Conservation (phyloP, 192 early-diverging fungal genomes). For the Dissophora ornata region DNA sequence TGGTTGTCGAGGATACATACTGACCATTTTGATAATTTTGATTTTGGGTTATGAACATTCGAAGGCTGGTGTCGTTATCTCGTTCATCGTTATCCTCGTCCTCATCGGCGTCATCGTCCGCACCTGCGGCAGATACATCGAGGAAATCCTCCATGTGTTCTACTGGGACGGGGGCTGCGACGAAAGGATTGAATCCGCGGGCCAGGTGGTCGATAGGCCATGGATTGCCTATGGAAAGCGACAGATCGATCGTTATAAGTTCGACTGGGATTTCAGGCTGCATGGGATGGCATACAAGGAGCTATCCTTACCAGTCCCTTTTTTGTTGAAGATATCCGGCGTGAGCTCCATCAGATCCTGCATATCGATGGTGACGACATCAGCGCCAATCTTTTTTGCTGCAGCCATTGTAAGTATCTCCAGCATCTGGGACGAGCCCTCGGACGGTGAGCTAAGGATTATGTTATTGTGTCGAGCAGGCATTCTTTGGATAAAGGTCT, state of each 20-base stretch:
- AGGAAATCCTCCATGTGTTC: conserved; percentile 19
- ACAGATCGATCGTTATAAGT: not conserved
- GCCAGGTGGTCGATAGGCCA: conserved; percentile 44
- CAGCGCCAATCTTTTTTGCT: conserved; percentile 63
- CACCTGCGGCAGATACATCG: too few relatives aligned
- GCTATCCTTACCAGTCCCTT: conserved; percentile 18
- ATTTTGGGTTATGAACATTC: conserved; percentile 3
- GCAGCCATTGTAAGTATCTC: conserved; percentile 55
- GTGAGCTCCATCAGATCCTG: conserved; percentile 68
- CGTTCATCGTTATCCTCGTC: conserved; percentile 61
- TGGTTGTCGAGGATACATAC: too few relatives aligned
- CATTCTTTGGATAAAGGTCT: conserved; percentile 28
- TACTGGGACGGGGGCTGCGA: conserved; percentile 28
- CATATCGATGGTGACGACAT: conserved; percentile 70
- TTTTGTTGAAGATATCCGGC: conserved; percentile 52
- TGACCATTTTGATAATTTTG: not conserved
- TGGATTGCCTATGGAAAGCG: conserved; percentile 24
- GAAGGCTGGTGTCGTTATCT: conserved; percentile 25
- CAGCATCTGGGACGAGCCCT: conserved; percentile 57
- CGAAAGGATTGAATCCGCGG: conserved; percentile 47
- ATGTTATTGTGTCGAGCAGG: conserved; percentile 55
- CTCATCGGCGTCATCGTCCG: conserved; percentile 45
- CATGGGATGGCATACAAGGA: too few relatives aligned
- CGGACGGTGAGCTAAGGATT: conserved; percentile 49
- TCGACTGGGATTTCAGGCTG: not conserved